Base-by-base conservation (phyloP, 1,139 yeast genomes). In the Saccharomyces hybrid region DNA sequence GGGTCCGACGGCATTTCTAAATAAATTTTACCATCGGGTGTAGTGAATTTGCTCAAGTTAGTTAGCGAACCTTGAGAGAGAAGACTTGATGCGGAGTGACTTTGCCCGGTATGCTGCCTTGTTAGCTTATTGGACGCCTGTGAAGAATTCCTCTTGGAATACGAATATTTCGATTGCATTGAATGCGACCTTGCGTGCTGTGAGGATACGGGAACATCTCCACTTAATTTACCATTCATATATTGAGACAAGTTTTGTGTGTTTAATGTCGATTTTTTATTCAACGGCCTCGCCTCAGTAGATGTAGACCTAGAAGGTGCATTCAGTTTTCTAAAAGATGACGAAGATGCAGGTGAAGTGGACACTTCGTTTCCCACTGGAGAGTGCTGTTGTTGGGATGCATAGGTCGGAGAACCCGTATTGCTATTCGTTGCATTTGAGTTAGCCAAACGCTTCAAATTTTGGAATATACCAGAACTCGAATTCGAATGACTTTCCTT, bases 1-100 rank as follows among this genome's bases (percentile, higher is more conserved):
- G 76, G 79, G 60, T 83, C 80, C 8, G 71, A 65, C 0, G 93
- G 93, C 63, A 78, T 82, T 52, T 83, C 86, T 50, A 79, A 59
- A 44, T 60, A 56, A 5, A 68, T 54, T 27, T 62, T 59, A 1
- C 72, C 73, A 56, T 69, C 72, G 2, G 67, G 55, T 1, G 63
- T 60, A 52, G 68, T 59, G 48, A 63, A 68, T 51, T 58, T 64
- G 7, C 64, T 57, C 34, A 68, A 54, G 51, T 63, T 65, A 1
- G 68, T 57, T 16, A 59, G 56, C 3, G 71, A 62, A 6, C 63
- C 65, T 42, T 63, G 68, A 2, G 71, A 68, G 16, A 63, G 50
- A 4, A 68, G 52, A 51, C 70, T 63, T n/a, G 67, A 61, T 5
- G 66, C 60, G 4, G 66, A 61, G 6, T 30, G 53, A 47, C 65